phyloP scores from a whole-genome alignment of 2,329 filamentous ascomycete genomes.

The Apiospora malaysiana region DNA sequence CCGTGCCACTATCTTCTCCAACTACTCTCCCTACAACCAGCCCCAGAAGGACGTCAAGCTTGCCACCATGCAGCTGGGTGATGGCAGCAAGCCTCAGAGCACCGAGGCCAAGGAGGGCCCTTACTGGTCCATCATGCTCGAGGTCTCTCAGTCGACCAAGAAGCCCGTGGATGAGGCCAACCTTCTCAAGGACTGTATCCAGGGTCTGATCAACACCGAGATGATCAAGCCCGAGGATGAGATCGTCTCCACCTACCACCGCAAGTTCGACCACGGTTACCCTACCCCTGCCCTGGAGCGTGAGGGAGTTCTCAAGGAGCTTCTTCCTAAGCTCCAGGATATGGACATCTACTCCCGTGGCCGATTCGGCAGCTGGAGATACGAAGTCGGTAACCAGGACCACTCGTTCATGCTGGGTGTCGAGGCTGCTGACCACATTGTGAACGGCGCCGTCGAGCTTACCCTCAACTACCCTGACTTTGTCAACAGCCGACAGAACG shows the following conservation, averaged over 20 bases:
- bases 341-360: conserved; percentile 94
- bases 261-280: conserved; percentile 97
- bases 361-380: conserved; percentile 97
- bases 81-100: conserved; percentile 81
- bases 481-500: conserved; percentile 80
- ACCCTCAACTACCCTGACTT: conserved; percentile 98
- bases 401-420: conserved; percentile 98
- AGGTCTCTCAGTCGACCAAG: conserved; percentile 93
- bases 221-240: conserved; percentile 92
- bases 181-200: conserved; percentile 87
- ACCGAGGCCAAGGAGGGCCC: conserved; percentile 81
- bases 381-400: conserved; percentile 95
- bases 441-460: conserved; percentile 87
- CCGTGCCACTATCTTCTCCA: conserved; percentile 99
- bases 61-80: conserved; percentile 81
- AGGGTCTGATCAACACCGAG: conserved; percentile 96
- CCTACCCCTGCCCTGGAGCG: conserved; percentile 94
- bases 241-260: conserved; percentile 98
- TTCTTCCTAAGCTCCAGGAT: conserved; percentile 90
- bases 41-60: conserved; percentile 83
- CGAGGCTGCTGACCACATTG: conserved; percentile 88
- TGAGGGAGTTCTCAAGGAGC: conserved; percentile 89
- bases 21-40: conserved; percentile 99
- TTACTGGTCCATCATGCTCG: conserved; percentile 99
- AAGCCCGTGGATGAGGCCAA: conserved; percentile 91